These are phyloP conservation scores for Rhodomyrtus tomentosa DNA, from an alignment of 345 rosid genomes.

Conservation along the genomic window DNA sequence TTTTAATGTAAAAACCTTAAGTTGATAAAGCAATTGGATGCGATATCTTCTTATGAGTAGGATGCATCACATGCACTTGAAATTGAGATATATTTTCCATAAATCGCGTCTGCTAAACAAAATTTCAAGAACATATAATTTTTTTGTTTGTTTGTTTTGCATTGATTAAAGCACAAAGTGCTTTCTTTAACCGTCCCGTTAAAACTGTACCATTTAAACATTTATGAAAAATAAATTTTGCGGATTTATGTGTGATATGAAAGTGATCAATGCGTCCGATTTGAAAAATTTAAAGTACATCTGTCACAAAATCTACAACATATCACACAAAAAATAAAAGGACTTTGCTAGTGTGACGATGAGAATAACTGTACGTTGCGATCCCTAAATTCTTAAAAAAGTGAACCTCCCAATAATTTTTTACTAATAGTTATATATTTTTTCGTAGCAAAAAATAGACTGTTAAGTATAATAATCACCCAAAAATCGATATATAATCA, in stretches of 20 bases:
- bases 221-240: background rate
- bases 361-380: no score
- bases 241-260: background rate
- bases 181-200: accelerated
- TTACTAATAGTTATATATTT: no score
- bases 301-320: background rate
- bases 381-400: no score
- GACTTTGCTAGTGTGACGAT: no score
- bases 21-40: background rate
- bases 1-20: background rate
- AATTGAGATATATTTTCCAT: background rate
- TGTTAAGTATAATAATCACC: no score
- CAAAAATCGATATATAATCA: no score
- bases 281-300: background rate
- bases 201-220: background rate
- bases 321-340: no score
- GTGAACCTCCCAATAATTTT: no score
- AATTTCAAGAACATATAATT: accelerated
- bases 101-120: accelerated
- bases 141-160: background rate
- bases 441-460: no score
- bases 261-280: no score
- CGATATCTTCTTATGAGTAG: background rate
- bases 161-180: background rate
- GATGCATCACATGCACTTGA: accelerated